These are phyloP conservation scores for Thermomyces lanuginosus DNA, from an alignment of 2,329 filamentous ascomycete species.

Conservation along the genomic window DNA sequence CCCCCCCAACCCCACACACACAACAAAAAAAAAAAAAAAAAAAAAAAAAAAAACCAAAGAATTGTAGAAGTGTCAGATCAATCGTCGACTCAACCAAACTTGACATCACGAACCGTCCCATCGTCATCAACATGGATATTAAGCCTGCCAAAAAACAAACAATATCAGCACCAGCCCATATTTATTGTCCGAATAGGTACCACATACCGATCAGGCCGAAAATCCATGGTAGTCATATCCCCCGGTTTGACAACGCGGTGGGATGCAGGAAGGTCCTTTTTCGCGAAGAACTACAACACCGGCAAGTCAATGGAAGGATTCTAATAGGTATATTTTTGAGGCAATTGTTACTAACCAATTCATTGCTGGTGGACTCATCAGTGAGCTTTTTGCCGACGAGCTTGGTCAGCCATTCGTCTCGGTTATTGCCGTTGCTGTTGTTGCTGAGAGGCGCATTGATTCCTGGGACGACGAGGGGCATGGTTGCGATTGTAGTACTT, in stretches of 20 bases:
- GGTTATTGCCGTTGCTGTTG: slow-evolving; percentile 13
- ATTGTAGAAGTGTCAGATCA: too few species aligned
- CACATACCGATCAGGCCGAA: slow-evolving; percentile 26
- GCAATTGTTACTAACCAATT: slow-evolving; percentile 13
- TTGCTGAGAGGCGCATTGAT: slow-evolving; percentile 19
- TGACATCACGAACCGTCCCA: slow-evolving; percentile 29
- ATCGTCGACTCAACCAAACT: slow-evolving; percentile 16
- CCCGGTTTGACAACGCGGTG: slow-evolving; percentile 29
- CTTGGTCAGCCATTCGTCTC: slow-evolving; percentile 29
- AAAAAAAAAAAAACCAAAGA: too few species aligned
- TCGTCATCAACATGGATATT: slow-evolving; percentile 30
- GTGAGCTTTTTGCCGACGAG: slow-evolving; percentile 32
- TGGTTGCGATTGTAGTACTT: slow-evolving; percentile 10
- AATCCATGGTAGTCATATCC: slow-evolving; percentile 25
- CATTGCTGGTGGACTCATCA: slow-evolving; percentile 20
- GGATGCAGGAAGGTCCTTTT: slow-evolving; percentile 28
- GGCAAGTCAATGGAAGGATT: neutral
- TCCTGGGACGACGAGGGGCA: slow-evolving; percentile 34
- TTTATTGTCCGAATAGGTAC: neutral
- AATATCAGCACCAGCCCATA: neutral
- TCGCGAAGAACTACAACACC: slow-evolving; percentile 26
- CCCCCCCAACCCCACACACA: too few species aligned
- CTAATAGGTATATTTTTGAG: neutral
- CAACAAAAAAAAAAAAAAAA: too few species aligned
- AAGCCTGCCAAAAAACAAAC: slow-evolving; percentile 14